Percentiles rank a stretch among this genome's conserved stretches.
Evolutionary conservation across 805 yeast genomes (phyloP).

Genomic region (Metschnikowia drakensbergensis): DNA sequence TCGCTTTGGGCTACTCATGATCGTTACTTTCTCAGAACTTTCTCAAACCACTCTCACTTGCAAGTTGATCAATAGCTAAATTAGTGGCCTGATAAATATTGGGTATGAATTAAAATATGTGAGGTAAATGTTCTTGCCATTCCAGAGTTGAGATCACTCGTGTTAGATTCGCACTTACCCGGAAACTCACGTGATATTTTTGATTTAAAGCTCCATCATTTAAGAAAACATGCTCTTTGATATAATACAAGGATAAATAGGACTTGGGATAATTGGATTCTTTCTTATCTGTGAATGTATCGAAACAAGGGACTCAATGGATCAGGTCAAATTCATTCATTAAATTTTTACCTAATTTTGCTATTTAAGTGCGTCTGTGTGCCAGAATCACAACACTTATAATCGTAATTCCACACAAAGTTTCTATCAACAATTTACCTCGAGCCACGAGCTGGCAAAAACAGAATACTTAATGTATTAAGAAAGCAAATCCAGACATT

Average conservation of each 20-base stretch:
- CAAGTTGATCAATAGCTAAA: not conserved
- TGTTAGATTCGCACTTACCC: conserved; percentile 4
- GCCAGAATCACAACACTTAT: conserved; percentile 8
- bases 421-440: conserved; percentile 17
- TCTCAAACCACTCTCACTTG: not conserved
- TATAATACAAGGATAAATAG: no score
- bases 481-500: conserved; percentile 45
- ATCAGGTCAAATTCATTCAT: no score
- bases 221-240: no score
- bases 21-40: not conserved
- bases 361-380: not conserved
- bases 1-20: conserved; percentile 18
- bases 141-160: conserved; percentile 1
- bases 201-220: no score
- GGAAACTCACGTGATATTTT: not conserved
- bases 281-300: no score
- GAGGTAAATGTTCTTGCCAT: conserved; percentile 3
- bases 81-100: not conserved
- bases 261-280: no score
- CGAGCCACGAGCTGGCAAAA: conserved; percentile 46
- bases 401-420: conserved; percentile 31
- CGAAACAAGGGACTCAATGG: no score
- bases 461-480: conserved; percentile 49
- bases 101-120: not conserved
- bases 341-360: no score